Base-by-base conservation (phyloP, 2,329 filamentous ascomycete species). In the Ophiostoma sp. region DNA sequence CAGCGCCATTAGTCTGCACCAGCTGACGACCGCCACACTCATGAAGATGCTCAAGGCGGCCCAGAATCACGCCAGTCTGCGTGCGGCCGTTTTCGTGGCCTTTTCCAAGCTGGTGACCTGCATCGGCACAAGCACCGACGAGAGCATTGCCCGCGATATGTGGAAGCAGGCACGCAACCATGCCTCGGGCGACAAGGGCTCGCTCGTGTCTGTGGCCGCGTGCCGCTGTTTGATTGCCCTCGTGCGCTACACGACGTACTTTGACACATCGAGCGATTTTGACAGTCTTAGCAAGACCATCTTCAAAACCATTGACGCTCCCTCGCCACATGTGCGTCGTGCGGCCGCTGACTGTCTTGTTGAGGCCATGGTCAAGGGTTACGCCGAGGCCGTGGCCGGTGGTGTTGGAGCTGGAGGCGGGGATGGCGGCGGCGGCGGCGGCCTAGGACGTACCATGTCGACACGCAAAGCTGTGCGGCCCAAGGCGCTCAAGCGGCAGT, bases 121-220 rank as follows among this genome's bases (percentile, higher is more conserved):
- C 81, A 89, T 98, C 36, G 88, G 89, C 72, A 86, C 87, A 5
- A 94, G 93, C 74, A 87, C 95, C 78, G 96, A 99, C 78, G 96
- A 99, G 81, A 86, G 85, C 72, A 86, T 95, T 50, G 93, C 93
- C n/a, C 90, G 94, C 79, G 95, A 98, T 80, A 89, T 97, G 19
- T 98, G 94, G 94, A 99, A 98, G 82, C 93, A 95, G 80, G 92
- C 91, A 33, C 90, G 96, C 75, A 93, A 87, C 81, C 88, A 92
- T 77, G 92, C 92, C 36, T 87, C 90, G 0, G 87, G 86, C 74
- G 97, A 99, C 81, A 98, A 96, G 82, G 93, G 94, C 3, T 87
- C 90, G 2, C 86, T 97, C 45, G 94, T 95, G 8, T 90, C 97
- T 80, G 88, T 92, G 19, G 89, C 90, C 73, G 92, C 93, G 9